Conservation (phyloP, 768 basidiomycete species). For the Suillus hirtellus region DNA sequence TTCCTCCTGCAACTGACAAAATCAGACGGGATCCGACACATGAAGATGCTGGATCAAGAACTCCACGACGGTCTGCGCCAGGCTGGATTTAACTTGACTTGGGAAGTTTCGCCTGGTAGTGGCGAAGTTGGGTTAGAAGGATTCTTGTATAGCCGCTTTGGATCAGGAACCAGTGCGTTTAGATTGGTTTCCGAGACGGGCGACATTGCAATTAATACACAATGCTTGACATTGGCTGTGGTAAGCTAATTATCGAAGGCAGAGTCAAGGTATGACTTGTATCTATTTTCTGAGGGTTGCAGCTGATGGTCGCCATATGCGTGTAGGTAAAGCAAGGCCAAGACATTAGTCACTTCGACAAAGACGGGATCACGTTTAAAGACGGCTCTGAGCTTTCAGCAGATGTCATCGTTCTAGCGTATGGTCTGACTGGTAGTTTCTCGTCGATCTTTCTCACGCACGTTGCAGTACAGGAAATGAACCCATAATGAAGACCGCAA, state of each 20-base stretch:
- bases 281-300: neutral
- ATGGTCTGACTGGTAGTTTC: slow-evolving; percentile 33
- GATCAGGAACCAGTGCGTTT: neutral
- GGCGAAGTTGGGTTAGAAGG: neutral
- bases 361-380: slow-evolving; percentile 42
- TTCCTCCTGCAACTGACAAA: neutral
- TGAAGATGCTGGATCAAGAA: slow-evolving; percentile 2
- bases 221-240: slow-evolving; percentile 16
- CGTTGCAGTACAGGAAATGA: slow-evolving; percentile 1
- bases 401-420: slow-evolving; percentile 50
- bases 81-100: slow-evolving; percentile 4
- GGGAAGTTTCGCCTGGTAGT: slow-evolving; percentile 1
- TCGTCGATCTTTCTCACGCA: neutral
- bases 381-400: slow-evolving; percentile 40
- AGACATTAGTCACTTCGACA: slow-evolving; percentile 39
- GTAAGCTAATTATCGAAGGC: neutral
- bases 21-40: neutral
- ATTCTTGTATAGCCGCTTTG: neutral
- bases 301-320: neutral
- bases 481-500: neutral
- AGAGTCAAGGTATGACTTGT: neutral
- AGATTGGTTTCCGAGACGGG: neutral
- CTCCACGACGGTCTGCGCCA: slow-evolving; percentile 1
- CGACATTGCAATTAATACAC: neutral
- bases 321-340: slow-evolving; percentile 34